Conservation (phyloP, 148 eudicot species). For the Heliamphora exappendiculata region DNA sequence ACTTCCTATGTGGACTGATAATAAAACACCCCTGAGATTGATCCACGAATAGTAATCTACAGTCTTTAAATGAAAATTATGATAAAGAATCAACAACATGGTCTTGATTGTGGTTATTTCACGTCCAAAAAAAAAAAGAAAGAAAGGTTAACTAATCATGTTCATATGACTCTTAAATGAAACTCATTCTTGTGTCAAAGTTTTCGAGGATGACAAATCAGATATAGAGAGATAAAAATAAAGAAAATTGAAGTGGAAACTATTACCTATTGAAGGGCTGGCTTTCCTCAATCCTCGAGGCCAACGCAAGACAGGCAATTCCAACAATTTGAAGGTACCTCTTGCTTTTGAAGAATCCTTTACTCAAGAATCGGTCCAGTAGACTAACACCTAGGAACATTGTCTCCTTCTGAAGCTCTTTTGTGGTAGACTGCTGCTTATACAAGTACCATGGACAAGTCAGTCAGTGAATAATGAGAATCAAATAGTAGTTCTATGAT, state of each 20-base stretch:
- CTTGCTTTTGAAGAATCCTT: constrained; percentile 65
- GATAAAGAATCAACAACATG: no score
- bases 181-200: neutral
- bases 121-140: no score
- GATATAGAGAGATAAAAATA: neutral
- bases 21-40: neutral
- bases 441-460: constrained; percentile 5
- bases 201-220: neutral
- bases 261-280: constrained; percentile 82
- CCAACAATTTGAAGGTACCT: constrained; percentile 76
- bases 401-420: constrained; percentile 69
- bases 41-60: no score
- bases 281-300: constrained; percentile 89
- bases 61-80: no score
- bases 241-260: neutral
- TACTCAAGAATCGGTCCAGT: constrained; percentile 73
- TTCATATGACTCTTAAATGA: neutral
- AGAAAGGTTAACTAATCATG: no score
- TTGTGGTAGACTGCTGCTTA: constrained; percentile 55
- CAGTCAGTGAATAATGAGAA: neutral
- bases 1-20: no score
- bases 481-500: neutral
- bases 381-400: constrained; percentile 72
- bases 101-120: no score
- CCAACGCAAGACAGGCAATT: constrained; percentile 86